phyloP scores from a whole-genome alignment of 768 basidiomycete genomes.

The Trametes punicea region DNA sequence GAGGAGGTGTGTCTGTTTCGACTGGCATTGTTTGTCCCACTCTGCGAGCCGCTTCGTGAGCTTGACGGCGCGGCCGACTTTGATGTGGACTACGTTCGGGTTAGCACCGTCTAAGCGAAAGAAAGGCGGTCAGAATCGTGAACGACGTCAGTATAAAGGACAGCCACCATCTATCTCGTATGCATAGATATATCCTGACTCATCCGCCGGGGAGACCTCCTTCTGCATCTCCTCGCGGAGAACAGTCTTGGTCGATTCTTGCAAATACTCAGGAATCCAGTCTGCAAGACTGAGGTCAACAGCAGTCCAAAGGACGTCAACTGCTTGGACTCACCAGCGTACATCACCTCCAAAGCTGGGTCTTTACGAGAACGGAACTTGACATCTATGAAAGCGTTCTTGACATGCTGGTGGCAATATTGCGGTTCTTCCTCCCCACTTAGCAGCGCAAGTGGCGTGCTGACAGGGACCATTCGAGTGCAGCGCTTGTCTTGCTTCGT shows the following conservation, averaged over 20 bases:
- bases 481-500: constrained; percentile 68
- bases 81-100: constrained; percentile 53
- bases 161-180: constrained; percentile 69
- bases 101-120: constrained; percentile 33
- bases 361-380: constrained; percentile 15
- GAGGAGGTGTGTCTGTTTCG: constrained; percentile 68
- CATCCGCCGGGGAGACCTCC: constrained; percentile 51
- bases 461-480: constrained; percentile 49
- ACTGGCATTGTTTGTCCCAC: constrained; percentile 80
- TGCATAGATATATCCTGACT: constrained; percentile 75
- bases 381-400: constrained; percentile 40
- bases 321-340: not conserved
- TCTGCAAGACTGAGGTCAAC: constrained; percentile 35
- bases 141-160: not conserved
- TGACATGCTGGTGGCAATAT: constrained; percentile 66
- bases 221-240: constrained; percentile 54
- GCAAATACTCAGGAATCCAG: constrained; percentile 68
- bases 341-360: constrained; percentile 8
- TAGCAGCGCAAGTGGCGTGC: constrained; percentile 28
- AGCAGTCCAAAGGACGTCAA: not conserved
- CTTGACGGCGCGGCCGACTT: constrained; percentile 78
- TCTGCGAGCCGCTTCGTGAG: constrained; percentile 70
- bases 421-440: constrained; percentile 37
- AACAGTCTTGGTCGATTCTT: constrained; percentile 55
- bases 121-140: no score